Base-by-base conservation (phyloP, 2,329 filamentous ascomycete genomes). In the Trichothecium roseum region DNA sequence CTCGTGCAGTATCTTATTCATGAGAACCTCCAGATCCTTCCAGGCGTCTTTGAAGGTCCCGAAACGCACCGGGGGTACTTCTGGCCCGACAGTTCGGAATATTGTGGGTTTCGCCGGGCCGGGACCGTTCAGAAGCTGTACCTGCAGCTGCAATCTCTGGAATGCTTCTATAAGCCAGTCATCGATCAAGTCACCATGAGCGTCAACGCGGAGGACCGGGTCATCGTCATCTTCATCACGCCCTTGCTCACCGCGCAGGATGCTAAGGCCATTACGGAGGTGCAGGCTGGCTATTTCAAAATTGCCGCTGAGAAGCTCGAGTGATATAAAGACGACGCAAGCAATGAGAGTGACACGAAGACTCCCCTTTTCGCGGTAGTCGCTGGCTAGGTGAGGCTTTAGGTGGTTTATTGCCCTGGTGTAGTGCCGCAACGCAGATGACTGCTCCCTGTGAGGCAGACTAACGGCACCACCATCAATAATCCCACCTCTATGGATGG, bases 101-200 rank as follows among this genome's bases (percentile, higher is more conserved):
- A 37, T 5, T 24, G 30, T 20, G 34, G 18, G 31, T 12, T 29
- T 12, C 12, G 28, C 32, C 5, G 32, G 34, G 20, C 20, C 20
- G 20, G 20, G 10, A 10, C 20, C 20, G 28, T 40, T 39, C 15
- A 51, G 45, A 4, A 54, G 43, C n/a, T 46, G 44, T 10, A 46
- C 36, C 37, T 52, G 50, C 3, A 56, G 36, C 27, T 53, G 47
- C 4, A 56, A 40, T 18, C 52, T 47, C 1, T 49, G 46, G 22
- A 70, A 63, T 3, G 53, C 55, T 38, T 66, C 62, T 3, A 60
- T 41, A 13, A 72, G 60, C 51, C 57, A 63, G 28, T 59, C 52
- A 30, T 70, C 64, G 1, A 54, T 45, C 1, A 49, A 49, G 4
- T 57, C 53, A 4, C 18, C 40, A 36, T 40, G 35, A 18, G 39